These are phyloP conservation scores for Blastocystis hominis DNA, from an alignment of 352 stramenopile species.

Conservation along the genomic window DNA sequence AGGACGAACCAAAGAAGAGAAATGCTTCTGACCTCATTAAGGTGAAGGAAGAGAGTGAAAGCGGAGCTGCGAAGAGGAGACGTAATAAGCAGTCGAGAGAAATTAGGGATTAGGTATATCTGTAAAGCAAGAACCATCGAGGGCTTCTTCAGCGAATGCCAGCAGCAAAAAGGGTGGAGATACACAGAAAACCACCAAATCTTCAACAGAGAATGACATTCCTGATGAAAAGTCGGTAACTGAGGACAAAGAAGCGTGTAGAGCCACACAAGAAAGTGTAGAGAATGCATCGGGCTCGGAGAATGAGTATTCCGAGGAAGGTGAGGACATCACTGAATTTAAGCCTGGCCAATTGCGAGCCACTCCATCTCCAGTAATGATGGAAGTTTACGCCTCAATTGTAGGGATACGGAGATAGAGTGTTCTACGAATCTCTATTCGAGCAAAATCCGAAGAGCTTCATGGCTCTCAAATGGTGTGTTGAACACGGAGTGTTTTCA, in stretches of 20 bases:
- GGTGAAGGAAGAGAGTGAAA: no score
- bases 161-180: no score
- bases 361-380: conserved; percentile 35
- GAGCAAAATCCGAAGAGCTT: conserved; percentile 72
- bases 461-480: conserved; percentile 78
- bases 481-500: conserved; percentile 74
- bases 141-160: no score
- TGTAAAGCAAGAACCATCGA: no score
- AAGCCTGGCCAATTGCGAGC: conserved; percentile 38
- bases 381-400: not conserved
- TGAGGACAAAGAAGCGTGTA: not conserved
- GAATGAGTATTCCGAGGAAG: not conserved
- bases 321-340: conserved; percentile 28
- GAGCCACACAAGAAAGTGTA: not conserved
- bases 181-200: no score
- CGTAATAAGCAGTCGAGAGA: no score
- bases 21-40: no score
- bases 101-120: no score
- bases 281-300: not conserved
- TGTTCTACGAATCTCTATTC: conserved; percentile 79
- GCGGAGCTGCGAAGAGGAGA: no score
- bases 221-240: not conserved
- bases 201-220: not conserved
- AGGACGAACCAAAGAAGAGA: not conserved
- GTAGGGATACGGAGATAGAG: conserved; percentile 74